Evolutionary conservation across 768 basidiomycete species (phyloP).

Genomic region (Lentinula edodes): DNA sequence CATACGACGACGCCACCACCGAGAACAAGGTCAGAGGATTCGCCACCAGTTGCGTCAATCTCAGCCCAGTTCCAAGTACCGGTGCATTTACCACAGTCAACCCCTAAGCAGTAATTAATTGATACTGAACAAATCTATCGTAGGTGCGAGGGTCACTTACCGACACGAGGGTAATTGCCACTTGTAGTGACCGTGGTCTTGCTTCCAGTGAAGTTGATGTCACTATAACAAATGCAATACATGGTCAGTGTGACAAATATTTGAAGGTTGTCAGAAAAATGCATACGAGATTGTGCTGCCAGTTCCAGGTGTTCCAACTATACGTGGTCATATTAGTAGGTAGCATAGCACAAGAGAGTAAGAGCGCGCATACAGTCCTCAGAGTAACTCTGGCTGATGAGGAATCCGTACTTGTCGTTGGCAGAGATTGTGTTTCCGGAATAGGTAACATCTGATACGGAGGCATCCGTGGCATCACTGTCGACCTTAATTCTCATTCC

Average conservation of each 20-base stretch:
- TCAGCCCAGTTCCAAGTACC: not conserved
- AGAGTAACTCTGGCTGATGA: slow-evolving; percentile 31
- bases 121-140: not conserved
- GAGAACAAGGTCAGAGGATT: not conserved
- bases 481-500: slow-evolving; percentile 10
- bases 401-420: slow-evolving; percentile 30
- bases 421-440: slow-evolving; percentile 31
- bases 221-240: not conserved
- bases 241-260: too few species aligned
- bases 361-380: slow-evolving; percentile 11
- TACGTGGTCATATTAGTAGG: not conserved
- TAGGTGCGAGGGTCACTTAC: not conserved
- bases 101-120: not conserved
- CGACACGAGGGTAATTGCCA: not conserved
- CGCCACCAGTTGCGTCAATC: not conserved
- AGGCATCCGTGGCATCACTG: slow-evolving; percentile 21
- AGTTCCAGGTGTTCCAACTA: slow-evolving; percentile 35
- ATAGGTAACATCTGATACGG: slow-evolving; percentile 30
- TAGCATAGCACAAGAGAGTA: not conserved
- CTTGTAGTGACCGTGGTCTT: not conserved
- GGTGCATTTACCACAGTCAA: not conserved
- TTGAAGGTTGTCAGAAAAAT: too few species aligned
- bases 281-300: slow-evolving; percentile 32
- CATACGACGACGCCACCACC: not conserved
- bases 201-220: not conserved